phyloP scores from a whole-genome alignment of 2,329 filamentous ascomycete species.

The Neophaeococcomyces aloes region DNA sequence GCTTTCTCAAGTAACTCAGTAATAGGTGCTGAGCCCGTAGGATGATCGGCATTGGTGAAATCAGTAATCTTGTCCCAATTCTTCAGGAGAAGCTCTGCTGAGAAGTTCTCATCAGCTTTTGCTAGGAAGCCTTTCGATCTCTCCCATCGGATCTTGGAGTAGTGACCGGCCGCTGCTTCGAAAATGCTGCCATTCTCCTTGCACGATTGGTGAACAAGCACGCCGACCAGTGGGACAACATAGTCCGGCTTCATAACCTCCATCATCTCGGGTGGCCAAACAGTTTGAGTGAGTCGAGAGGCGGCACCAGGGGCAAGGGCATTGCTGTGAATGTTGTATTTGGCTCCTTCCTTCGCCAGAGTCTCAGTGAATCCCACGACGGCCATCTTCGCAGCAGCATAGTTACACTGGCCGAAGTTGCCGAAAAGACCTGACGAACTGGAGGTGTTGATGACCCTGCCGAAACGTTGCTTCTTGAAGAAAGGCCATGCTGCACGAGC shows the following conservation, averaged over 20 bases:
- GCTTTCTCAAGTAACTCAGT: conserved; percentile 73
- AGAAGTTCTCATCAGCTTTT: conserved; percentile 78
- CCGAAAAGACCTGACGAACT: conserved; percentile 91
- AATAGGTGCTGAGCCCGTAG: conserved; percentile 75
- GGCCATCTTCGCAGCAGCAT: conserved; percentile 89
- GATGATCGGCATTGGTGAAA: conserved; percentile 77
- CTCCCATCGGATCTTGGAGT: conserved; percentile 92
- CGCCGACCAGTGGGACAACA: conserved; percentile 86
- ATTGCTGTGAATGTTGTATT: conserved; percentile 95
- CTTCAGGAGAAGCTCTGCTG: conserved; percentile 71
- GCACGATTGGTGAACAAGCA: conserved; percentile 75
- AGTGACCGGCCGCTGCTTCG: conserved; percentile 82
- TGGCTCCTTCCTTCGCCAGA: conserved; percentile 87
- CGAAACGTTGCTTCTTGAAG: conserved; percentile 98
- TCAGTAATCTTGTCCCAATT: conserved; percentile 81
- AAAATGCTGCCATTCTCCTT: conserved; percentile 81
- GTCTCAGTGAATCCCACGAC: conserved; percentile 97
- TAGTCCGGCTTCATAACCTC: conserved; percentile 80
- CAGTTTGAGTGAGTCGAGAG: conserved; percentile 85
- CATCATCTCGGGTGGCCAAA: conserved; percentile 86
- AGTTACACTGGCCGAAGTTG: conserved; percentile 90
- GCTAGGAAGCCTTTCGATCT: conserved; percentile 76
- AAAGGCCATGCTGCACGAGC: conserved; percentile 88
- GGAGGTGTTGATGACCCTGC: conserved; percentile 88
- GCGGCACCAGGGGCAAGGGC: conserved; percentile 91